Evolutionary conservation across 768 basidiomycete species (phyloP).

Genomic region (Tubosaeta brunneosetosa): DNA sequence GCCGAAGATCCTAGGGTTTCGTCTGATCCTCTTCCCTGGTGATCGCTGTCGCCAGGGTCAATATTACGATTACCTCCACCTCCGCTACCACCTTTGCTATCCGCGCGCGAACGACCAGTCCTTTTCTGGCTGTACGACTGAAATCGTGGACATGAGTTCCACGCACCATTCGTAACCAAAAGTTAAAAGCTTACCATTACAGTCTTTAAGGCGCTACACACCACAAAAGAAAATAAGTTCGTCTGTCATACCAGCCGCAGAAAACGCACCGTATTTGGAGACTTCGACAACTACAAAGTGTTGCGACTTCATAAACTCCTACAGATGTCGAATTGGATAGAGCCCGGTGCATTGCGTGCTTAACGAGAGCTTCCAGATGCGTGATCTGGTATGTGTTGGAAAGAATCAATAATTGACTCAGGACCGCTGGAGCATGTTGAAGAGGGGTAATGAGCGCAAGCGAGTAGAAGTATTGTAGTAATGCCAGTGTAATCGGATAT

Average conservation of each 20-base stretch:
- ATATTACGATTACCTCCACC: constrained; percentile 35
- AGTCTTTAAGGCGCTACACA: constrained; percentile 65
- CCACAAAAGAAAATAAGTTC: constrained; percentile 7
- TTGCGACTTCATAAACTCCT: constrained; percentile 93
- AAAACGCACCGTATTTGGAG: constrained; percentile 77
- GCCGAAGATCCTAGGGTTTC: constrained; percentile 30
- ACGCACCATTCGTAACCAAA: neutral
- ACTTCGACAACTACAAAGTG: constrained; percentile 81
- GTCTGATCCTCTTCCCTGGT: constrained; percentile 32
- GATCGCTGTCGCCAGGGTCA: constrained; percentile 36
- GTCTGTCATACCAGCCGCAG: constrained; percentile 3
- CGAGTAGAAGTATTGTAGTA: constrained; percentile 93
- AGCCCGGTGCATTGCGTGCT: constrained; percentile 90
- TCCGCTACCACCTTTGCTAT: constrained; percentile 42
- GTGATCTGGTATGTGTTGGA: constrained; percentile 76
- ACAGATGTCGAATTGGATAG: constrained; percentile 82
- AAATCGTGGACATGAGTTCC: constrained; percentile 12
- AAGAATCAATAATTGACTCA: constrained; percentile 82
- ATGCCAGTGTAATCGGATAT: constrained; percentile 81
- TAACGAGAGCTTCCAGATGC: constrained; percentile 75
- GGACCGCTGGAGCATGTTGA: constrained; percentile 85
- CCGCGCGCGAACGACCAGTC: constrained; percentile 46
- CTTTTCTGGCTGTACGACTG: constrained; percentile 80
- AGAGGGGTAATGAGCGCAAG: constrained; percentile 81
- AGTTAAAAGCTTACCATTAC: constrained; percentile 59